Evolutionary conservation across 495 filamentous ascomycete species (phyloP).

Genomic region (Rostrohypoxylon terebratum): DNA sequence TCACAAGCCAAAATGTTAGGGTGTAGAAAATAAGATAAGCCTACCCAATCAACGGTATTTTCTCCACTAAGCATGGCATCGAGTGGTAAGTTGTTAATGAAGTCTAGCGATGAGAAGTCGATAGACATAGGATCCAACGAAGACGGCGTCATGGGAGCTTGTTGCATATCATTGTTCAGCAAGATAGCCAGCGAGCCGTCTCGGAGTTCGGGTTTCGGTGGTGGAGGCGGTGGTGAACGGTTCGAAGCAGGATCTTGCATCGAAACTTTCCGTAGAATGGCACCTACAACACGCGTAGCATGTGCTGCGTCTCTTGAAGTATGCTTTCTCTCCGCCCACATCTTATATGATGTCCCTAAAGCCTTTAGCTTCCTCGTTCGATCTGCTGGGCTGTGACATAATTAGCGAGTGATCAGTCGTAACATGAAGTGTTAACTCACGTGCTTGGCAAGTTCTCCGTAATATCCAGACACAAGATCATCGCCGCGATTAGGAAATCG

Average conservation of each 20-base stretch:
- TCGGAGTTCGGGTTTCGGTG: slow-evolving; percentile 44
- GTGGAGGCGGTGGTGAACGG: slow-evolving; percentile 39
- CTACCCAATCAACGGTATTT: slow-evolving; percentile 57
- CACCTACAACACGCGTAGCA: slow-evolving; percentile 53
- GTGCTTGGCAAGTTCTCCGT: slow-evolving; percentile 50
- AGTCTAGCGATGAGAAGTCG: slow-evolving; percentile 42
- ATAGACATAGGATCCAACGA: slow-evolving; percentile 26
- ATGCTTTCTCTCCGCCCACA: slow-evolving; percentile 51
- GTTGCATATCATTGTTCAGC: slow-evolving; percentile 46
- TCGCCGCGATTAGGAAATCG: slow-evolving; percentile 58
- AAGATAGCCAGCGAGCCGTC: slow-evolving; percentile 44
- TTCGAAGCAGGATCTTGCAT: slow-evolving; percentile 34
- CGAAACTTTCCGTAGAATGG: slow-evolving; percentile 54
- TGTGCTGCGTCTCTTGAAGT: slow-evolving; percentile 52
- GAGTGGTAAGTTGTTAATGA: slow-evolving; percentile 42
- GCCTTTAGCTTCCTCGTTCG: slow-evolving; percentile 51
- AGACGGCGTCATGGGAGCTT: slow-evolving; percentile 22
- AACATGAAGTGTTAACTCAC: slow-evolving; percentile 20
- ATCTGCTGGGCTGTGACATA: slow-evolving; percentile 37
- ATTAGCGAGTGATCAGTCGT: slow-evolving; percentile 16
- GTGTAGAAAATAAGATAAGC: slow-evolving; percentile 9
- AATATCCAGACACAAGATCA: slow-evolving; percentile 57
- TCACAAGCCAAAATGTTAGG: not conserved
- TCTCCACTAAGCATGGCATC: slow-evolving; percentile 48
- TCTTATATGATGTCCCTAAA: slow-evolving; percentile 55